Evolutionary conservation across 2,329 filamentous ascomycete genomes (phyloP).

Genomic region (Paecilomyces dactylethromorphus): DNA sequence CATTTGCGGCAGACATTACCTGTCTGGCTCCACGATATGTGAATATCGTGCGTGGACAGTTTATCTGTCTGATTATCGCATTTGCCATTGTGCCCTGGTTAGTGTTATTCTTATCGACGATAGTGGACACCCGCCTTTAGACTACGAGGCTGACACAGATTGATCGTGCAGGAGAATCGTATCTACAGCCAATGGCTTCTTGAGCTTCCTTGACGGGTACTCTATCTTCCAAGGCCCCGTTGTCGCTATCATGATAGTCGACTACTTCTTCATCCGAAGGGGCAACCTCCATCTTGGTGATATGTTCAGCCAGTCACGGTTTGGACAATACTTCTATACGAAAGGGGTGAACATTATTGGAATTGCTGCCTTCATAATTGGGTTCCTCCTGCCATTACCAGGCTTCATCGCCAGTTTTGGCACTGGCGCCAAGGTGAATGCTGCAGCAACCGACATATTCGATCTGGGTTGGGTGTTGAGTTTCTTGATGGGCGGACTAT

Average conservation of each 20-base stretch:
- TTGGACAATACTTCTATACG: constrained; percentile 26
- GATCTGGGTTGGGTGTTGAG: constrained; percentile 17
- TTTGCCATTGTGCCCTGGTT: constrained; percentile 28
- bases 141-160: neutral
- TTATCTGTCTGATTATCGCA: constrained; percentile 24
- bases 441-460: constrained; percentile 14
- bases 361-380: constrained; percentile 15
- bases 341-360: constrained; percentile 23
- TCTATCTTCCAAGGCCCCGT: constrained; percentile 15
- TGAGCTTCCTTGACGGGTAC: constrained; percentile 15
- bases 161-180: constrained; percentile 12
- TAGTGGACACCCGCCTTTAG: neutral
- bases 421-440: constrained; percentile 3
- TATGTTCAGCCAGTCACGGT: constrained; percentile 20
- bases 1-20: constrained; percentile 28
- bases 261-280: constrained; percentile 26
- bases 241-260: constrained; percentile 25
- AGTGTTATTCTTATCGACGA: constrained; percentile 7
- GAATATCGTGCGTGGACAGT: constrained; percentile 26
- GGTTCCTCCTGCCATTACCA: constrained; percentile 14
- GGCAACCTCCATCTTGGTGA: constrained; percentile 28
- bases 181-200: constrained; percentile 14
- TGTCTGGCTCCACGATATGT: constrained; percentile 24
- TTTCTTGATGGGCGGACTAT: constrained; percentile 12
- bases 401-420: constrained; percentile 14